phyloP scores from a whole-genome alignment of 805 yeast genomes.

The Blastobotrys peoriensis region DNA sequence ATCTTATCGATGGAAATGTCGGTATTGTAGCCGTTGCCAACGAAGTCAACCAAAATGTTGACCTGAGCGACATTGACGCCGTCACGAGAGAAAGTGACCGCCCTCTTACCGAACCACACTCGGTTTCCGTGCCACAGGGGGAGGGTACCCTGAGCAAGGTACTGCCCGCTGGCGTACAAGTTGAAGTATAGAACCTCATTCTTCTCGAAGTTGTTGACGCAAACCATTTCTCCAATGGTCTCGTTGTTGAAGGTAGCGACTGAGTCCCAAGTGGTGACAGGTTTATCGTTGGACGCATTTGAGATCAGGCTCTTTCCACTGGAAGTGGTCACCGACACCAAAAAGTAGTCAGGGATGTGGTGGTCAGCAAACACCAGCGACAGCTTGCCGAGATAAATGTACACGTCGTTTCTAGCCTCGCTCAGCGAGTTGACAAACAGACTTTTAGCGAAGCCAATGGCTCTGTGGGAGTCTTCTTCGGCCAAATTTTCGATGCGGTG shows the following conservation, averaged over 20 bases:
- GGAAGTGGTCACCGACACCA: conserved; percentile 50
- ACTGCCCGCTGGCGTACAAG: conserved; percentile 57
- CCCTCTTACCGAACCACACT: conserved; percentile 16
- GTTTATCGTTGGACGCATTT: conserved; percentile 60
- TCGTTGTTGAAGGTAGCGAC: conserved; percentile 69
- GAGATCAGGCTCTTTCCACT: conserved; percentile 49
- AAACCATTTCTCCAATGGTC: conserved; percentile 62
- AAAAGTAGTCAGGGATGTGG: conserved; percentile 32
- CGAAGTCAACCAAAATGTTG: conserved; percentile 56
- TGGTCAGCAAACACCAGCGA: conserved; percentile 14
- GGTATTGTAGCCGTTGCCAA: conserved; percentile 60
- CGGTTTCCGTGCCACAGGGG: conserved; percentile 28
- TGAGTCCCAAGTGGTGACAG: conserved; percentile 56
- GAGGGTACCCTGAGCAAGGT: conserved; percentile 54
- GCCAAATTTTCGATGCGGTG: conserved; percentile 28
- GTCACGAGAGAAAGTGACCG: conserved; percentile 35
- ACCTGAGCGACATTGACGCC: conserved; percentile 33
- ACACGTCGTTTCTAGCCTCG: conserved; percentile 21
- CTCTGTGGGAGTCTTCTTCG: conserved; percentile 37
- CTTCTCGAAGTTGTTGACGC: conserved; percentile 52
- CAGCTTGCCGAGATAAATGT: conserved; percentile 20
- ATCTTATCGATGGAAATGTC: conserved; percentile 51
- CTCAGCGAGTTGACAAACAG: conserved; percentile 20
- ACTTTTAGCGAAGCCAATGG: conserved; percentile 50
- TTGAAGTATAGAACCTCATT: conserved; percentile 49